Base-by-base conservation (phyloP, 2,329 filamentous ascomycete genomes). In the Neonectria coccinea region DNA sequence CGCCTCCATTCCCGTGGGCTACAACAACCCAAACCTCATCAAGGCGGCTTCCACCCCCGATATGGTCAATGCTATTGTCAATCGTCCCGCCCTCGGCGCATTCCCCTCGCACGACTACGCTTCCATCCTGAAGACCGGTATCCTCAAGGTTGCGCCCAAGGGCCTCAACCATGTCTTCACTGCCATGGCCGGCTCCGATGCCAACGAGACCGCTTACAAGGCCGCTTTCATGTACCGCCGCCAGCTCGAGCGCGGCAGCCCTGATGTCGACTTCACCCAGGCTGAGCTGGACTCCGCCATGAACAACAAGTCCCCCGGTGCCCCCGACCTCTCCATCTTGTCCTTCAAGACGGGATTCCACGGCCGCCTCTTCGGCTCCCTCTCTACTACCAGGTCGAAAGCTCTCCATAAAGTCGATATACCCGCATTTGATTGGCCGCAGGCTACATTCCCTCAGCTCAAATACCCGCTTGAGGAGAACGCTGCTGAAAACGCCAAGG, bases 341-440 rank as follows among this genome's bases (percentile, higher is more conserved):
- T 95, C 92, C 61, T 97, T 97, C 89, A 92, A 90, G 82, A 89
- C 90, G 41, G 92, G 85, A 67, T 97, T 97, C 86, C 94, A 97
- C 83, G 94, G 94, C 71, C 93, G 94, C 70, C 88, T 97, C 51
- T 97, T 97, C 74, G 94, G 93, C 75, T 91, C 88, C 63, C 86
- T 97, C 60, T 95, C 92, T 66, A 97, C 93, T 62, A 97, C 94
- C 14, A 91, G 94, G 77, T 94, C 91, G 80, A 97, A 97, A 86
- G 88, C 94, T 51, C 94, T 97, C 78, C 94, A 97, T 86, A 97
- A 97, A 83, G 84, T 97, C 73, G 94, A 97, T 77, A 97, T 97
- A 73, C 94, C 94, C 25, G 92, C 94, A 75, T 97, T 97, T 75
- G 92, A 97, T 85, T 97, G 94, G 94, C 94, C 94, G 29, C 92